Evolutionary conservation across 345 rosid genomes (phyloP).

Genomic region (Leavenworthia alabamica): DNA sequence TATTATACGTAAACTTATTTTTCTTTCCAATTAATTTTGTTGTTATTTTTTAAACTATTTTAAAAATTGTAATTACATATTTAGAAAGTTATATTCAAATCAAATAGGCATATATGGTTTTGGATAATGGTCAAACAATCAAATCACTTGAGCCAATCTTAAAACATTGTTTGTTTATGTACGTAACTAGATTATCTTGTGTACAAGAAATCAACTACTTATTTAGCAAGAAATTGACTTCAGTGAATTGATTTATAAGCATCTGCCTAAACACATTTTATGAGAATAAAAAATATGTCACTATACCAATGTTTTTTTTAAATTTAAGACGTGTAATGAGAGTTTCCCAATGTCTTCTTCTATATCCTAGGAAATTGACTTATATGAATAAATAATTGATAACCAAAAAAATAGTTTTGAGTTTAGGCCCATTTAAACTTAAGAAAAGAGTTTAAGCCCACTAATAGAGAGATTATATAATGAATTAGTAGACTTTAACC

Average conservation of each 20-base stretch:
- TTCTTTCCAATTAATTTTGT: not conserved
- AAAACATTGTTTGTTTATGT: not conserved
- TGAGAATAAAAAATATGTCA: not conserved
- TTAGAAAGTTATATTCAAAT: not conserved
- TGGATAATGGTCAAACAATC: constrained; percentile 3
- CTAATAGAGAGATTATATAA: no score
- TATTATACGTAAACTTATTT: not conserved
- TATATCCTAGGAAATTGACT: not conserved
- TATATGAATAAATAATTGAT: not conserved
- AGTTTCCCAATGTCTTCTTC: not conserved
- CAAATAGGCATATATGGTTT: not conserved
- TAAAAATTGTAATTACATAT: not conserved
- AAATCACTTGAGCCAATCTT: not conserved
- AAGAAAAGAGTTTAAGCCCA: no score
- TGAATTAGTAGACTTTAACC: no score
- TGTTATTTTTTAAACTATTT: not conserved
- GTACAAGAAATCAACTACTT: constrained; percentile 13
- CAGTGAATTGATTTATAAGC: not conserved
- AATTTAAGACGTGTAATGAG: not conserved
- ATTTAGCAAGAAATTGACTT: constrained; percentile 5
- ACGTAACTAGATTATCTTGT: constrained; percentile 12
- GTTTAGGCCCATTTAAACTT: no score
- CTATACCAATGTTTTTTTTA: not conserved
- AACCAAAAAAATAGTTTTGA: no score
- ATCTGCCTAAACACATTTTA: not conserved